Conservation (phyloP, 495 filamentous ascomycete species). For the Annulohypoxylon moriforme region DNA sequence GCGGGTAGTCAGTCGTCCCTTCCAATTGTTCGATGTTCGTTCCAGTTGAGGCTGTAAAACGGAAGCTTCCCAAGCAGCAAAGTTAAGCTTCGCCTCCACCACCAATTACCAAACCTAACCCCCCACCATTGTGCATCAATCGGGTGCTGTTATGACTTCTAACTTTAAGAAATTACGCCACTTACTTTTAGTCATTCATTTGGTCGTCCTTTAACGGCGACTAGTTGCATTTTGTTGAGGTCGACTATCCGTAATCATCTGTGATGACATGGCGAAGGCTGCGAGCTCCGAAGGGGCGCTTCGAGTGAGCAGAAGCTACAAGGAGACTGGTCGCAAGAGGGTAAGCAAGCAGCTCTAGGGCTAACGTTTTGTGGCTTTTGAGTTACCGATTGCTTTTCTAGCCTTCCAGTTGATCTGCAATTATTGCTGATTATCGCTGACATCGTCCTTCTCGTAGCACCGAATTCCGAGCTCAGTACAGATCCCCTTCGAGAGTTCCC, state of each 20-base stretch:
- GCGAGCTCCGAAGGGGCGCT: constrained; percentile 35
- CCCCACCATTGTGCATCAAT: not conserved
- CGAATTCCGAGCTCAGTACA: constrained; percentile 15
- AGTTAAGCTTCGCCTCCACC: constrained; percentile 20
- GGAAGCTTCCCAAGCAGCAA: constrained; percentile 5
- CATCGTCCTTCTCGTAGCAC: constrained; percentile 25
- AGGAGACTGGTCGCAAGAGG: constrained; percentile 43
- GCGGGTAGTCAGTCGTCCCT: not conserved
- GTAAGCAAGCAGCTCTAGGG: constrained; percentile 36
- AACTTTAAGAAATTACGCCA: not conserved
- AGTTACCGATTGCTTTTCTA: not conserved
- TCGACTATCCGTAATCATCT: constrained; percentile 8
- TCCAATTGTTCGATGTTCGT: not conserved
- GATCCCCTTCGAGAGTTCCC: constrained; percentile 39
- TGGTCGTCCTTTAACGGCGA: not conserved
- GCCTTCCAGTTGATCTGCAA: not conserved
- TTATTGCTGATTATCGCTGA: constrained; percentile 5
- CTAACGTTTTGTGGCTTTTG: not conserved
- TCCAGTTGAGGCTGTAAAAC: constrained; percentile 12
- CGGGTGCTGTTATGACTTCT: constrained; percentile 11
- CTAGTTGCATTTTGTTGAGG: not conserved
- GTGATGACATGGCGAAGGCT: constrained; percentile 37
- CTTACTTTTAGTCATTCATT: not conserved
- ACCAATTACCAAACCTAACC: constrained; percentile 15
- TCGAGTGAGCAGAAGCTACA: constrained; percentile 41